Percentiles rank a stretch among this genome's conserved stretches.
phyloP scores from a whole-genome alignment of 2,329 filamentous ascomycete species.

The Colletotrichum sansevieriae region DNA sequence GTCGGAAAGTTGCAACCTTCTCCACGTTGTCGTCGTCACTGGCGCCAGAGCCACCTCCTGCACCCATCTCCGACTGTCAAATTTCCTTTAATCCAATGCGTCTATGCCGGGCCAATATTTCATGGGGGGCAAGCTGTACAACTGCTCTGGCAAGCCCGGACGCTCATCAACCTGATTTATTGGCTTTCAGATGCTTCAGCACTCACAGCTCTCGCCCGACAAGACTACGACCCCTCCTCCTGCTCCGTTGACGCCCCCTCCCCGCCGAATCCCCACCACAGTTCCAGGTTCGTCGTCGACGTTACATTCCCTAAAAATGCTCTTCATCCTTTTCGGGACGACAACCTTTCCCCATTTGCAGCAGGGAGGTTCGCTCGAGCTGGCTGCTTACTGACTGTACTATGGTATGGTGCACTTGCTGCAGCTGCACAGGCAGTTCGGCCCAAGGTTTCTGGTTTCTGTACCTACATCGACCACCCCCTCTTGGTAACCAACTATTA shows the following conservation, averaged over 20 bases:
- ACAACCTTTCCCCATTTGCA: conserved; percentile 19
- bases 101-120: conserved; percentile 15
- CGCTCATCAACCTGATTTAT: neutral
- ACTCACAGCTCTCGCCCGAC: neutral
- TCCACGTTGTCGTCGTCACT: conserved; percentile 33
- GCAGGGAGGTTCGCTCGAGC: neutral
- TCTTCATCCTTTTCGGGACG: conserved; percentile 31
- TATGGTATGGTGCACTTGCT: neutral
- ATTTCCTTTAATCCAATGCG: conserved; percentile 33
- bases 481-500: too few species aligned
- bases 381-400: neutral
- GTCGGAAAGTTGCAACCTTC: conserved; percentile 33
- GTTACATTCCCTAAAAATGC: conserved; percentile 41
- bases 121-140: neutral
- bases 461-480: too few species aligned
- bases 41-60: conserved; percentile 35
- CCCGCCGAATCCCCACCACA: conserved; percentile 25
- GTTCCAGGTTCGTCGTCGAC: conserved; percentile 42
- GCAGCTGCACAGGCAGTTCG: conserved; percentile 6
- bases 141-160: neutral
- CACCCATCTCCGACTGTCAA: conserved; percentile 22
- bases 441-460: neutral
- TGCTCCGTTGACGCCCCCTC: conserved; percentile 1
- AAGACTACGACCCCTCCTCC: conserved; percentile 6
- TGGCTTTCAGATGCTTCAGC: conserved; percentile 14